phyloP scores from a whole-genome alignment of 345 rosid genomes.

The Capsella bursapastoris region DNA sequence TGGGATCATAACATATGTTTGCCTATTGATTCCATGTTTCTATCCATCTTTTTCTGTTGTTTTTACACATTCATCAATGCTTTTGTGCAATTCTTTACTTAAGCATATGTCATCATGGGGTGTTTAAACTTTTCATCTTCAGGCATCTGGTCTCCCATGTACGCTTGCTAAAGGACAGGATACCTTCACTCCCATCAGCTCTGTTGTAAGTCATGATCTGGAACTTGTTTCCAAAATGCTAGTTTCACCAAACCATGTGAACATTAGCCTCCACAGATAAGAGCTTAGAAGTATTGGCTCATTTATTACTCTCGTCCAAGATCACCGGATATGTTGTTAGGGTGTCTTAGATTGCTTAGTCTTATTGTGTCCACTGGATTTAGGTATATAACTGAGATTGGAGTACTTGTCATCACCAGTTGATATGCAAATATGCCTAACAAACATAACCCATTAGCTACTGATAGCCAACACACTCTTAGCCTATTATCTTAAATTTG shows the following conservation, averaged over 20 bases:
- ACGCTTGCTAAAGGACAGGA: conserved; percentile 93
- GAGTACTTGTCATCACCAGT: neutral
- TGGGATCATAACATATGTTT: conserved; percentile 22
- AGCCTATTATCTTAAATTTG: conserved; percentile 7
- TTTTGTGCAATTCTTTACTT: neutral
- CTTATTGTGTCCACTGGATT: conserved; percentile 4
- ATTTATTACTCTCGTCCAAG: neutral
- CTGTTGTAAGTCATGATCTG: conserved; percentile 63
- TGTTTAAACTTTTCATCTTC: conserved; percentile 29
- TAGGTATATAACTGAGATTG: conserved; percentile 1
- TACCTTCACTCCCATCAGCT: conserved; percentile 90
- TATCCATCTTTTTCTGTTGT: neutral
- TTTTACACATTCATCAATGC: neutral
- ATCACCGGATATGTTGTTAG: conserved; percentile 1
- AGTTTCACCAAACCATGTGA: conserved; percentile 8
- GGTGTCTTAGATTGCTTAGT: neutral
- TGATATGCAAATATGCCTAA: neutral
- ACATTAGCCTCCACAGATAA: neutral
- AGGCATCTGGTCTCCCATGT: conserved; percentile 98
- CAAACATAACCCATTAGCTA: neutral
- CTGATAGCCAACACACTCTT: conserved; percentile 2
- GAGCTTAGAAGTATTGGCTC: neutral
- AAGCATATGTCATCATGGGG: neutral
- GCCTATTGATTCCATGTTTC: neutral
- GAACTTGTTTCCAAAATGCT: conserved; percentile 13